Percentiles rank a stretch among this genome's conserved stretches.
Conservation (phyloP, 1,284 basidiomycete genomes). For the Rhodotorula sp. region DNA sequence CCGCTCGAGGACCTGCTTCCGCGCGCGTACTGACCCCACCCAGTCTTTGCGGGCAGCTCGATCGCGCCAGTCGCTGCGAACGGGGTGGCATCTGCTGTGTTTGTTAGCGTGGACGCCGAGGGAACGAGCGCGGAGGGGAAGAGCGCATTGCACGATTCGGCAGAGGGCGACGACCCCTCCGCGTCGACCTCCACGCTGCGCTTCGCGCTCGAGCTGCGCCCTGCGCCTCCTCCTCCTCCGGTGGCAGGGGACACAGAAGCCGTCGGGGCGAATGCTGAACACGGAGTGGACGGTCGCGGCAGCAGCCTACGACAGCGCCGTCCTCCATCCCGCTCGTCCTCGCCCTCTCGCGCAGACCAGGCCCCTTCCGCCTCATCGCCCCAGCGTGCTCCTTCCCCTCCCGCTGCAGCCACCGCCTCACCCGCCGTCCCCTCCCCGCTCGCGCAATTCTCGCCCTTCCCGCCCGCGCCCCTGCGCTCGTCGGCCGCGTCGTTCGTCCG, state of each 20-base stretch:
- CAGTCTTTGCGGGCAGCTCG: neutral
- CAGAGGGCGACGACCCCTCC: too few species aligned
- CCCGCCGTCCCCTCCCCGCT: neutral
- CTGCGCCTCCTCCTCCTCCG: too few species aligned
- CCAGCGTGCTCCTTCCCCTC: neutral
- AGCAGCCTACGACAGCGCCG: neutral
- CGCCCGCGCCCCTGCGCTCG: constrained; percentile 30
- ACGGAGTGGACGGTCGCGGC: too few species aligned
- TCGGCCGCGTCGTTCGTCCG: constrained; percentile 21
- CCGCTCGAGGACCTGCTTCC: neutral
- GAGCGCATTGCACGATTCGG: too few species aligned
- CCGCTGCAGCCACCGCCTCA: neutral
- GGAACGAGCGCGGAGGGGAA: too few species aligned
- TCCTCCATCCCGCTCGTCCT: neutral
- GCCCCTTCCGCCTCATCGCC: neutral
- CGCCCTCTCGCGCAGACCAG: neutral
- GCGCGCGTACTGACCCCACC: neutral
- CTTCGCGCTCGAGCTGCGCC: too few species aligned
- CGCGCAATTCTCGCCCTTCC: constrained; percentile 42
- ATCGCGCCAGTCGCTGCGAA: too few species aligned
- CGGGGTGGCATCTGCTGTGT: too few species aligned
- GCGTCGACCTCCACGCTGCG: too few species aligned
- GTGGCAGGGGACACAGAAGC: too few species aligned
- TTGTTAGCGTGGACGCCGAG: too few species aligned
- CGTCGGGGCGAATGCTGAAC: too few species aligned